Conservation (phyloP, 768 basidiomycete genomes). For the Hygrophoropsis aurantiaca region DNA sequence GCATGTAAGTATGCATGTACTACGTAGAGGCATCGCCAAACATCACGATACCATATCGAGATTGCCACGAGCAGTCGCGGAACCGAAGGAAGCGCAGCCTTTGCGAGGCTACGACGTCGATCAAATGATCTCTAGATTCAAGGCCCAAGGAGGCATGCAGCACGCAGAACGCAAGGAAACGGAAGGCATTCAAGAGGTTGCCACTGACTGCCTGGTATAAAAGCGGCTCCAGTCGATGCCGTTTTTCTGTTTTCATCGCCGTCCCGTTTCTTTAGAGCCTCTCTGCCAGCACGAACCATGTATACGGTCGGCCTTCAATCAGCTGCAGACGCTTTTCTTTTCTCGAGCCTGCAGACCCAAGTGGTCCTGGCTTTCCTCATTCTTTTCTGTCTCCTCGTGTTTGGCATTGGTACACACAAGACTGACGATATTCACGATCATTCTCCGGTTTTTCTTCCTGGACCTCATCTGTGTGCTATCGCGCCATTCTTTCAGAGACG, state of each 20-base stretch:
- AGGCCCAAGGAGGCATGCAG: too few relatives aligned
- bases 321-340: slow-evolving; percentile 35
- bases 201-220: slow-evolving; percentile 15
- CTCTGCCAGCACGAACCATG: slow-evolving; percentile 31
- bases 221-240: slow-evolving; percentile 17
- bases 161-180: too few relatives aligned
- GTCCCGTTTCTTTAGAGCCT: slow-evolving; percentile 20
- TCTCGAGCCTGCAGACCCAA: slow-evolving; percentile 32
- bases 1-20: too few relatives aligned
- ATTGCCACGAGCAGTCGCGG: too few relatives aligned
- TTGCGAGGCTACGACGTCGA: too few relatives aligned
- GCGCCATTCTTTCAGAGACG: slow-evolving; percentile 67
- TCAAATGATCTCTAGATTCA: too few relatives aligned
- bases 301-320: slow-evolving; percentile 42
- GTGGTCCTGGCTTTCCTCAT: slow-evolving; percentile 32
- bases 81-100: too few relatives aligned
- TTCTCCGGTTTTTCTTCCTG: slow-evolving; percentile 57
- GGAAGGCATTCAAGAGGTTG: too few relatives aligned
- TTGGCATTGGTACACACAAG: slow-evolving; percentile 37
- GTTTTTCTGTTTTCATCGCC: slow-evolving; percentile 17
- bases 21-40: too few relatives aligned
- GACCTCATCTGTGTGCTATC: slow-evolving; percentile 56
- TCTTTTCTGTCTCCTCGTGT: slow-evolving; percentile 40
- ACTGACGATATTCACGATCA: slow-evolving; percentile 38
- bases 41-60: too few relatives aligned